A percentile compares a stretch with the other conserved stretches of the same genome.
These are phyloP conservation scores for Fusarium concolor DNA, from an alignment of 2,329 filamentous ascomycete species.

Conservation along the genomic window DNA sequence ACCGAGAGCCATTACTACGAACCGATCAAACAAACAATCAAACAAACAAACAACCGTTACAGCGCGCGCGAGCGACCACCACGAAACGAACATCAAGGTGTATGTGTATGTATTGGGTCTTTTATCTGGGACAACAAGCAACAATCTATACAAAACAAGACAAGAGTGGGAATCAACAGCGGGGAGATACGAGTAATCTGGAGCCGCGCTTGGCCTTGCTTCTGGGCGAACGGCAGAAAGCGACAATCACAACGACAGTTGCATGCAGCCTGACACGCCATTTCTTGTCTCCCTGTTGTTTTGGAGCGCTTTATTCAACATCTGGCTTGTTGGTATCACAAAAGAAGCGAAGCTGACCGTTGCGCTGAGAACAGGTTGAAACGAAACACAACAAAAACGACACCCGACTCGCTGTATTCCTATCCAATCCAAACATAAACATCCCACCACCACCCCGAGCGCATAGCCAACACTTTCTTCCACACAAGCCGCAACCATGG, in stretches of 20 bases:
- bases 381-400: neutral
- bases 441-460: constrained; percentile 2
- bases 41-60: constrained; percentile 18
- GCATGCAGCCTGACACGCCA: neutral
- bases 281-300: neutral
- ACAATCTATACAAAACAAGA: neutral
- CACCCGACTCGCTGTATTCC: constrained; percentile 4
- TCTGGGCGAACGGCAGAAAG: neutral
- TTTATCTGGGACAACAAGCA: neutral
- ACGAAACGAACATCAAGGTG: constrained; percentile 3
- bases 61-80: constrained; percentile 9
- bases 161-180: neutral
- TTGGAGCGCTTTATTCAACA: neutral
- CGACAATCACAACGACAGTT: neutral
- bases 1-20: constrained; percentile 2
- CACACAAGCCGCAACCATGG: constrained; percentile 71
- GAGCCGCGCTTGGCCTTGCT: neutral
- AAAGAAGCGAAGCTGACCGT: constrained; percentile 15
- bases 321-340: neutral
- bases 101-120: neutral
- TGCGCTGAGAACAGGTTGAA: constrained; percentile 18
- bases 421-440: neutral
- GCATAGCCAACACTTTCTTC: neutral
- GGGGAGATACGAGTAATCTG: neutral
- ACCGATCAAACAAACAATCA: constrained; percentile 20